Evolutionary conservation across 805 yeast species (phyloP).

Genomic region (fission yeast (Schizosaccharomyces pombe)): DNA sequence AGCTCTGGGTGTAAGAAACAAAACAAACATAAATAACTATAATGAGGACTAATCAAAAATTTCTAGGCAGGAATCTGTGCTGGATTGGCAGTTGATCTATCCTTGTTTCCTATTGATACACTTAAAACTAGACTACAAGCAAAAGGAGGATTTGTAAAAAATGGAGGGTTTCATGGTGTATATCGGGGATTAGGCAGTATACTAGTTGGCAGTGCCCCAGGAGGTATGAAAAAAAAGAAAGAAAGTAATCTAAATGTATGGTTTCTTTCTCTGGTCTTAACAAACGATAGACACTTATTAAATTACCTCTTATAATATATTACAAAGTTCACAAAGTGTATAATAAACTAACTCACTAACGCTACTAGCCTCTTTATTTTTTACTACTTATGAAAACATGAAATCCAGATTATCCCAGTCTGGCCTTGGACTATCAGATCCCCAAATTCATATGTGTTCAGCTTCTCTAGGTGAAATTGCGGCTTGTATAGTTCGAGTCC

Average conservation of each 20-base stretch:
- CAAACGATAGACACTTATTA: not conserved
- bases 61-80: slow-evolving; percentile 20
- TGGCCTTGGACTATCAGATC: slow-evolving; percentile 14
- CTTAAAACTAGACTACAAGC: slow-evolving; percentile 87
- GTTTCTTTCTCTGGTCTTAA: not conserved
- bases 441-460: slow-evolving; percentile 54
- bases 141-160: slow-evolving; percentile 70
- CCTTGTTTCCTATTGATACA: slow-evolving; percentile 91
- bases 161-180: slow-evolving; percentile 84
- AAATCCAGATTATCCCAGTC: slow-evolving; percentile 3
- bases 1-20: not conserved
- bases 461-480: slow-evolving; percentile 81
- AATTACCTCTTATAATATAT: no score
- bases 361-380: slow-evolving; percentile 19
- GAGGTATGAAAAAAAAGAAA: slow-evolving; percentile 10
- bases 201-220: slow-evolving; percentile 84
- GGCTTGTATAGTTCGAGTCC: slow-evolving; percentile 86
- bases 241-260: no score
- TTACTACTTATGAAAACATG: slow-evolving; percentile 8
- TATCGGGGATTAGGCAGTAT: slow-evolving; percentile 86
- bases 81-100: slow-evolving; percentile 85
- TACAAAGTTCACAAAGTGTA: no score
- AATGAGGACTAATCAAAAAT: not conserved
- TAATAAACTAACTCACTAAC: not conserved
- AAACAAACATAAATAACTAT: not conserved